phyloP scores from a whole-genome alignment of 192 early-diverging fungal genomes.

The Coemansia reversa region DNA sequence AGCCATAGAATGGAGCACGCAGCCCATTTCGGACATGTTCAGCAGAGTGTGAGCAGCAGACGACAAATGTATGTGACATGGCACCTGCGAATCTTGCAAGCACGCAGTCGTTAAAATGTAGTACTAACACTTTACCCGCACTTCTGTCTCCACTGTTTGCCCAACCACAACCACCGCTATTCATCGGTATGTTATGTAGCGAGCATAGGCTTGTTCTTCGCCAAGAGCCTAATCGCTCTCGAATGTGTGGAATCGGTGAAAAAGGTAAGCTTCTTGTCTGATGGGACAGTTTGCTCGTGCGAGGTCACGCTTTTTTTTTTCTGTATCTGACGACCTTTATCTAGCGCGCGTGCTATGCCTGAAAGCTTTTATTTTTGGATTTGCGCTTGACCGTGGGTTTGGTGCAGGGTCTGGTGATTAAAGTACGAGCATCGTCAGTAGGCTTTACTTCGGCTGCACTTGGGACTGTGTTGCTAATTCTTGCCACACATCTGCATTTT shows the following conservation, averaged over 20 bases:
- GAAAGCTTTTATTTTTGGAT: neutral
- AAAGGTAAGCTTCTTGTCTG: slow-evolving; percentile 65
- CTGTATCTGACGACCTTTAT: too few species aligned
- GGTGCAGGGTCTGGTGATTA: neutral
- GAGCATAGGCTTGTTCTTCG: slow-evolving; percentile 66
- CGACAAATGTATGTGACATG: slow-evolving; percentile 52
- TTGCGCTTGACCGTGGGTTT: neutral
- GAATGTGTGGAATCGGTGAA: slow-evolving; percentile 91
- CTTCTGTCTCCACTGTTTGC: neutral
- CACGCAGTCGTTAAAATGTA: too few species aligned
- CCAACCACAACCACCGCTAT: neutral
- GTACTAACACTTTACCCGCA: too few species aligned
- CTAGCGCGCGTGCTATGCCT: too few species aligned
- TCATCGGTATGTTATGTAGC: slow-evolving; percentile 10
- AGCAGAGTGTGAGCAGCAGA: slow-evolving; percentile 52
- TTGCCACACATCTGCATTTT: slow-evolving; percentile 2
- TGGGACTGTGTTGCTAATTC: neutral
- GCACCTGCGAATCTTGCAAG: too few species aligned
- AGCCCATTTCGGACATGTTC: slow-evolving; percentile 40
- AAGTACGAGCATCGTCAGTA: neutral
- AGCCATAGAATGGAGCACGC: slow-evolving; percentile 37
- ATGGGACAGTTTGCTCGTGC: too few species aligned
- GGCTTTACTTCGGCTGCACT: neutral
- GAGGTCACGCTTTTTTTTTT: too few species aligned
- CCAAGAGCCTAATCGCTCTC: slow-evolving; percentile 87